These are phyloP conservation scores for Irpex sp. DNA, from an alignment of 1,284 basidiomycete species.

Conservation along the genomic window DNA sequence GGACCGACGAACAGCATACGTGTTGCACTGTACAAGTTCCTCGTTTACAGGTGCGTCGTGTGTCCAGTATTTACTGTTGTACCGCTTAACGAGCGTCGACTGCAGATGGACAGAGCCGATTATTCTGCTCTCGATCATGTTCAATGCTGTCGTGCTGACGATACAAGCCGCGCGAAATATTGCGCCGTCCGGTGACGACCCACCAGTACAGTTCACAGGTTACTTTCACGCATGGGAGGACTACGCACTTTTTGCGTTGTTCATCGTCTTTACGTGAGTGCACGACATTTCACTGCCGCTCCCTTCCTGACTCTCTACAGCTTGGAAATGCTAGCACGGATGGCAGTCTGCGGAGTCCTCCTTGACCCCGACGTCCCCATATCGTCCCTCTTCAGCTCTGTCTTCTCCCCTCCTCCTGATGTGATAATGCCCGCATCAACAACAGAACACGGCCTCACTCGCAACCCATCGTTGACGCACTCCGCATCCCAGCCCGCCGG, in stretches of 20 bases:
- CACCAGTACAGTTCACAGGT: conserved; percentile 40
- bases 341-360: conserved; percentile 88
- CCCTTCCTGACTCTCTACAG: conserved; percentile 33
- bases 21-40: conserved; percentile 58
- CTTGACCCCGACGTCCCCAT: conserved; percentile 81
- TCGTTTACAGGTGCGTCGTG: conserved; percentile 61
- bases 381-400: conserved; percentile 48
- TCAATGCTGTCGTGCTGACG: conserved; percentile 82
- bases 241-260: conserved; percentile 78
- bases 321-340: conserved; percentile 84
- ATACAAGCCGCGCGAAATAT: conserved; percentile 69
- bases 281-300: background rate
- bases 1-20: conserved; percentile 68
- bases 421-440: conserved; percentile 24
- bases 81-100: background rate
- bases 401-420: conserved; percentile 34
- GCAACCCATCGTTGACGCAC: conserved; percentile 29
- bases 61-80: background rate
- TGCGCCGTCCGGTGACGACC: conserved; percentile 45
- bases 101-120: conserved; percentile 83
- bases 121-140: conserved; percentile 82
- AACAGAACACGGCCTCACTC: conserved; percentile 19
- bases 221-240: conserved; percentile 92
- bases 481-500: conserved; percentile 34
- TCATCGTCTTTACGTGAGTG: conserved; percentile 84